Evolutionary conservation across 768 basidiomycete species (phyloP).

Genomic region (Agrocybe pediades): DNA sequence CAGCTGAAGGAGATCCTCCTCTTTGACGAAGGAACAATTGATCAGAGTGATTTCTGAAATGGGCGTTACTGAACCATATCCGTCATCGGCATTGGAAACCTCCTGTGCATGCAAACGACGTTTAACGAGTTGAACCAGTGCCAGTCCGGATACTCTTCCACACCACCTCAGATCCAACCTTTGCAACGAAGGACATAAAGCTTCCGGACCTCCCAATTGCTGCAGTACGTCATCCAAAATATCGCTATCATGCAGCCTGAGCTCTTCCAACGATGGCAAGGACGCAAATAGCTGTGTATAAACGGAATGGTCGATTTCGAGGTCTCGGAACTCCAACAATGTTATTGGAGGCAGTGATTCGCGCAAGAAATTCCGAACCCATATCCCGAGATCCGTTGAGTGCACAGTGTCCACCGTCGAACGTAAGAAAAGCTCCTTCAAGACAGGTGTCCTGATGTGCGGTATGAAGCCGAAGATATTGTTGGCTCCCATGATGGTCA

Average conservation of each 20-base stretch:
- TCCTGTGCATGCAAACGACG: slow-evolving; percentile 29
- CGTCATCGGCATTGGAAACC: neutral
- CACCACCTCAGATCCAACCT: slow-evolving; percentile 64
- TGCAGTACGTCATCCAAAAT: slow-evolving; percentile 48
- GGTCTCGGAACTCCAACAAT: slow-evolving; percentile 49
- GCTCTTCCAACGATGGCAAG: slow-evolving; percentile 43
- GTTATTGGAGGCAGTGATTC: slow-evolving; percentile 33
- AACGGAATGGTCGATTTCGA: slow-evolving; percentile 40
- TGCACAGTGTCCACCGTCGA: slow-evolving; percentile 20
- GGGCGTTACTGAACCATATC: slow-evolving; percentile 4
- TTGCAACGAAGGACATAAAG: slow-evolving; percentile 47
- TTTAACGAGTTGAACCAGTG: slow-evolving; percentile 50
- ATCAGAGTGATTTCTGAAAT: slow-evolving; percentile 49
- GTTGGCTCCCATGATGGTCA: slow-evolving; percentile 30
- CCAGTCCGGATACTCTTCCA: slow-evolving; percentile 49
- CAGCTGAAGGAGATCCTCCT: slow-evolving; percentile 53
- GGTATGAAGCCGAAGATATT: slow-evolving; percentile 32
- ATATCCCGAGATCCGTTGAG: slow-evolving; percentile 12
- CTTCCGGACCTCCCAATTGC: slow-evolving; percentile 36
- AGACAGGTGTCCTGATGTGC: slow-evolving; percentile 30
- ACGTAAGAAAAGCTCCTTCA: slow-evolving; percentile 16
- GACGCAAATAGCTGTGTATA: slow-evolving; percentile 31
- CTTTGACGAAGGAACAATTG: slow-evolving; percentile 58
- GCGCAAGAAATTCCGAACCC: slow-evolving; percentile 27
- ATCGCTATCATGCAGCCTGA: slow-evolving; percentile 60